Base-by-base conservation (phyloP, 805 yeast genomes). In the Wickerhamomyces chambardii region DNA sequence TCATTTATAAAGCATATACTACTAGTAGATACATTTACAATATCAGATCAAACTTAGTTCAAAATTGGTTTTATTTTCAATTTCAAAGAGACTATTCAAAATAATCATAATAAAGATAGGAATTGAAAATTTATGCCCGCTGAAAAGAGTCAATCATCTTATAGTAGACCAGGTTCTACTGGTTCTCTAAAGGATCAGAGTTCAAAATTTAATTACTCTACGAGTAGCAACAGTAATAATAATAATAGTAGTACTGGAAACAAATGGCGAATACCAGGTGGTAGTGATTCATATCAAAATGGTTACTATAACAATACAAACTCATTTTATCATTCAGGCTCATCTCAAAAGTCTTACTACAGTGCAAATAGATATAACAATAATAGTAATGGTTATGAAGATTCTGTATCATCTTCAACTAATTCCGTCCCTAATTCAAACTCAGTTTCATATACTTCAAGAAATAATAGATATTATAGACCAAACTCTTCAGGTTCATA, bases 401-500 rank as follows among this genome's bases (percentile, higher is more conserved):
- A n/a, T 5, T 11, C 27, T 24, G 27, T 6, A 7, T 21, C 24
- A 10, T n/a, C n/a, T n/a, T n/a, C n/a, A n/a, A n/a, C n/a, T n/a
- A n/a, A n/a, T n/a, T n/a, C n/a, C n/a, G n/a, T n/a, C n/a, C n/a
- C n/a, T n/a, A n/a, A n/a, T n/a, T n/a, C n/a, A n/a, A n/a, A n/a
- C n/a, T 21, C 24, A 10, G 24, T 7, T 21, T 7, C 10, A 14
- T 24, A 24, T 24, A 2, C 27, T 8, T 24, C 27, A 14, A 24
- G 27, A 24, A 24, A 17, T 19, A 32, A 17, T 15, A 17, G 34
- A 17, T 17, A 17, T 17, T 26, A 32, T 17, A 32, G 34, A 26
- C 29, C 34, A 8, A 32, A 24, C 22, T 17, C 22, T 12, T 16
- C 36, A 15, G 43, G 43, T 4, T 40, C 43, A 3, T 34, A n/a